Base-by-base conservation (phyloP, 495 filamentous ascomycete species). In the Neohortaea acidophila region DNA sequence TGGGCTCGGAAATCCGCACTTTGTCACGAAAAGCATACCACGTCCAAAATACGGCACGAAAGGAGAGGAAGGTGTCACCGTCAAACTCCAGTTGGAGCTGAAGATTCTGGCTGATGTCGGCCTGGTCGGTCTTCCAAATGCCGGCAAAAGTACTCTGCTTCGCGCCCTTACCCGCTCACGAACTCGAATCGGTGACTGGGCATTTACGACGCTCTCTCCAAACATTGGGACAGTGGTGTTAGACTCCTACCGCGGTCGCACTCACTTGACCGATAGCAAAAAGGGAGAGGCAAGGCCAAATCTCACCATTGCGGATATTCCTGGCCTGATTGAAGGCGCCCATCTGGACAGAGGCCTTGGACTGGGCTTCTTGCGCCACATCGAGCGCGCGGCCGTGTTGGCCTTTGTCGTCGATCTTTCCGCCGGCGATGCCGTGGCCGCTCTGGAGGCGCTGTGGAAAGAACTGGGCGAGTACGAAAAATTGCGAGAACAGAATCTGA, bases 281-380 rank as follows among this genome's bases (percentile, higher is more conserved):
- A 46, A 54, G 36, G 53, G 58, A 22, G 63, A 70, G 29, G 60
- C 57, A 2, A 66, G 84, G 9, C 83, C 78, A 0, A 70, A 77
- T 22, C 92, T 96, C 56, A 92, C 85, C 5, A 79, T 97, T 42
- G 89, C 89, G 4, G 89, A 97, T 56, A 96, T 97, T 42, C 89
- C 89, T 9, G 89, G 89, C 8, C 61, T 97, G 33, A 79, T 97
- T 39, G 70, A 83, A 49, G 81, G 80, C 49, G 89, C 89, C 0
- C 86, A 96, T 61, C 66, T 92, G 4, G 86, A 96, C 59, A 80
- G 81, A 43, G 89, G 89, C 0, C 69, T 97, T 8, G 89, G 89
- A 0, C 74, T 92, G 13, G 84, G 79, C 17, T 97, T 97, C 52
- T 64, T 97, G 17, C 77, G 91, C 6, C 89, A 97, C 57, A 79